Conservation (phyloP, 345 rosid species). For the Limnanthes douglasii region DNA sequence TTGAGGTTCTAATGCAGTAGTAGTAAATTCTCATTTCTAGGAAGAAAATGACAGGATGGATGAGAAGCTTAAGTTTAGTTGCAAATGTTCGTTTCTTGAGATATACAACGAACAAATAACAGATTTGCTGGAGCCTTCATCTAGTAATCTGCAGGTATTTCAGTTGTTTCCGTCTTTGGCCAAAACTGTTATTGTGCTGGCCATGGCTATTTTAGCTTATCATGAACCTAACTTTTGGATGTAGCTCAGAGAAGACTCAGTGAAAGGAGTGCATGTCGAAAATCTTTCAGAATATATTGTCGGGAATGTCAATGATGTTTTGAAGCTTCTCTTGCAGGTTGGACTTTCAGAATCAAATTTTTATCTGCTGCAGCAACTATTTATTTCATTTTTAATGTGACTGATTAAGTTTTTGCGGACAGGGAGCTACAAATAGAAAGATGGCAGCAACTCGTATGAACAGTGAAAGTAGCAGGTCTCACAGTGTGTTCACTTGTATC, state of each 20-base stretch:
- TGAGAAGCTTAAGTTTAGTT: slow-evolving; percentile 60
- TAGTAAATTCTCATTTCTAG: slow-evolving; percentile 18
- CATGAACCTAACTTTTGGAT: slow-evolving; percentile 15
- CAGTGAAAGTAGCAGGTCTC: slow-evolving; percentile 95
- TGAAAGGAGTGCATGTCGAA: slow-evolving; percentile 81
- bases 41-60: slow-evolving; percentile 71
- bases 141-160: slow-evolving; percentile 73
- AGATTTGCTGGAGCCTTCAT: slow-evolving; percentile 81
- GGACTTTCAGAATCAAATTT: slow-evolving; percentile 5
- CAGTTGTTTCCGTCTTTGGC: slow-evolving; percentile 6
- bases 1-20: not conserved
- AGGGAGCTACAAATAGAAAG: slow-evolving; percentile 88
- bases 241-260: slow-evolving; percentile 89
- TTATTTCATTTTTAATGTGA: slow-evolving; percentile 6
- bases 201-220: slow-evolving; percentile 5
- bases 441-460: slow-evolving; percentile 86
- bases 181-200: not conserved
- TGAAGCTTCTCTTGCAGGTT: slow-evolving; percentile 67
- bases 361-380: no score
- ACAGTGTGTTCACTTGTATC: slow-evolving; percentile 90
- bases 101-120: slow-evolving; percentile 92
- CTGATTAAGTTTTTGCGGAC: slow-evolving; percentile 4
- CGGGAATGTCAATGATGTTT: slow-evolving; percentile 51
- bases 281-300: slow-evolving; percentile 69
- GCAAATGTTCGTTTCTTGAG: slow-evolving; percentile 91